These are phyloP conservation scores for Entomortierella chlamydospora DNA, from an alignment of 192 early-diverging fungal genomes.

Conservation along the genomic window DNA sequence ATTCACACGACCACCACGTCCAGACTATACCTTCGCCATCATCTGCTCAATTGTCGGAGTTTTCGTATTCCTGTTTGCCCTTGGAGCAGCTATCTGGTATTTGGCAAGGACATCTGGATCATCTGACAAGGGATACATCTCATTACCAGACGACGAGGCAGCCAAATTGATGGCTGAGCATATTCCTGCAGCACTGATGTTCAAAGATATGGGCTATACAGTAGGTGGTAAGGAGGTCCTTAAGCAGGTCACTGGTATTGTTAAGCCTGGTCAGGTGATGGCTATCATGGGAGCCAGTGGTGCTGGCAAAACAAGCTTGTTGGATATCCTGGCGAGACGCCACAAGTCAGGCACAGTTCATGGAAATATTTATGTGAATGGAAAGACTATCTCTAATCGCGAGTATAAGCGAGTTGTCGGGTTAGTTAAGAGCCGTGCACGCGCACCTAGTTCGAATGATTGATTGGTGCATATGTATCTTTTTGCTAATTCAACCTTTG, in stretches of 20 bases:
- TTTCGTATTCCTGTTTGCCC: slow-evolving; percentile 51
- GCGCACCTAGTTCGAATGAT: no score
- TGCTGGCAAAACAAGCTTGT: slow-evolving; percentile 92
- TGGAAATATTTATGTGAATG: slow-evolving; percentile 86
- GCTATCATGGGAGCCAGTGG: slow-evolving; percentile 96
- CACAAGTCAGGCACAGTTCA: slow-evolving; percentile 73
- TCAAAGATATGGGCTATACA: slow-evolving; percentile 70
- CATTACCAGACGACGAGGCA: slow-evolving; percentile 67
- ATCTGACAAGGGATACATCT: slow-evolving; percentile 39
- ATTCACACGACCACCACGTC: slow-evolving; percentile 62
- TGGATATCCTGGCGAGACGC: slow-evolving; percentile 90
- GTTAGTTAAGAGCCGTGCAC: no score
- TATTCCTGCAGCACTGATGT: slow-evolving; percentile 73
- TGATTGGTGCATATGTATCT: no score
- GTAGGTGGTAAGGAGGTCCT: slow-evolving; percentile 62
- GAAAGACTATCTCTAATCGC: slow-evolving; percentile 66
- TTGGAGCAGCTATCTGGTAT: slow-evolving; percentile 39
- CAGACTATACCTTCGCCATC: slow-evolving; percentile 52
- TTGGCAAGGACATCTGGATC: slow-evolving; percentile 44
- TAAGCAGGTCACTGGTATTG: slow-evolving; percentile 74
- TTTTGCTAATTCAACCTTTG: background rate
- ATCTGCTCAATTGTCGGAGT: slow-evolving; percentile 55
- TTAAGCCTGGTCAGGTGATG: slow-evolving; percentile 88
- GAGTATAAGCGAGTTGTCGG: slow-evolving; percentile 80
- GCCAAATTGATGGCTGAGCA: slow-evolving; percentile 81